Evolutionary conservation across 495 filamentous ascomycete species (phyloP).

Genomic region (Lasiosphaeria miniovina): DNA sequence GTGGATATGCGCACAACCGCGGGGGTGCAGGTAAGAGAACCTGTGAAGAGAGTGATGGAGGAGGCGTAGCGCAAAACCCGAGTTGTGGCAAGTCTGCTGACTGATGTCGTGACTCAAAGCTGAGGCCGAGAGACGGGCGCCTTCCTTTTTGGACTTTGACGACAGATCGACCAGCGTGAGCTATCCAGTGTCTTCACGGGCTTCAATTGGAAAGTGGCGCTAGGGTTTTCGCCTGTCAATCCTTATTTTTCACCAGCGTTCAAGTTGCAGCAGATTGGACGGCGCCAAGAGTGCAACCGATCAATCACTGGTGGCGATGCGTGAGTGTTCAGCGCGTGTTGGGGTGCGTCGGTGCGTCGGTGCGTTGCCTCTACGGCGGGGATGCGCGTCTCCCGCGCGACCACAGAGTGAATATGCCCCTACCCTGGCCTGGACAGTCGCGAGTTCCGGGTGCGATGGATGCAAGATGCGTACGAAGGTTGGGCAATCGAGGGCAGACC

Average conservation of each 20-base stretch:
- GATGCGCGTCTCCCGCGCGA: constrained; percentile 14
- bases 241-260: not conserved
- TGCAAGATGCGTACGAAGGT: not conserved
- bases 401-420: not conserved
- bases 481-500: not conserved
- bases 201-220: not conserved
- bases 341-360: no score
- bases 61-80: not conserved
- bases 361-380: not conserved
- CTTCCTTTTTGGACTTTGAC: not conserved
- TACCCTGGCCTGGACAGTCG: not conserved
- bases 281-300: constrained; percentile 1
- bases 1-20: no score
- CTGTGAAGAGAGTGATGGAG: not conserved
- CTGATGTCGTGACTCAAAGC: constrained; percentile 16
- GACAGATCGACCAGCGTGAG: no score
- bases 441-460: constrained; percentile 4
- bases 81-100: constrained; percentile 11
- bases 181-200: not conserved
- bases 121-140: not conserved
- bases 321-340: not conserved
- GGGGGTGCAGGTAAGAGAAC: no score
- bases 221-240: not conserved
- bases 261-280: constrained; percentile 11
- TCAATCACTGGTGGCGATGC: constrained; percentile 3